Conservation (phyloP, 192 early-diverging fungal species). For the Backusella liffmaniae region DNA sequence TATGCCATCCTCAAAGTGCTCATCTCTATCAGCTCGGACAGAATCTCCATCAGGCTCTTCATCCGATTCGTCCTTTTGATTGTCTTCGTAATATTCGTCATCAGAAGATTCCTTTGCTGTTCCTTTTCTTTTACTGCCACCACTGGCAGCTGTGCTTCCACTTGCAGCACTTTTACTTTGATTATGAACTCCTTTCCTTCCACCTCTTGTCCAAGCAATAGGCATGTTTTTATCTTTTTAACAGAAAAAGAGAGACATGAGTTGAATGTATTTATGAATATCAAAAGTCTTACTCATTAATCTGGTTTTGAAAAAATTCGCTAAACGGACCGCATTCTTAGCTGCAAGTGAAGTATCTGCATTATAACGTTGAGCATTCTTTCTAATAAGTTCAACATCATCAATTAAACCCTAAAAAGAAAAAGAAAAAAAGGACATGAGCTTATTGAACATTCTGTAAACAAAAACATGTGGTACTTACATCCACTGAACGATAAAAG, state of each 20-base stretch:
- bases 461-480: conserved; percentile 9
- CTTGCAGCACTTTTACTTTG: conserved; percentile 32
- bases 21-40: conserved; percentile 5
- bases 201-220: conserved; percentile 30
- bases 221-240: conserved; percentile 33
- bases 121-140: conserved; percentile 17
- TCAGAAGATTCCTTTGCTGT: conserved; percentile 26
- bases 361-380: conserved; percentile 70
- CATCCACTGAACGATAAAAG: conserved; percentile 62
- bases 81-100: conserved; percentile 36
- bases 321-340: conserved; percentile 41
- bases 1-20: conserved; percentile 9
- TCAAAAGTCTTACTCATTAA: conserved; percentile 35
- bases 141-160: background rate
- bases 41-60: conserved; percentile 18
- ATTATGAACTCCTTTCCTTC: conserved; percentile 31
- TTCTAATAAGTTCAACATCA: conserved; percentile 62
- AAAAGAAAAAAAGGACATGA: background rate
- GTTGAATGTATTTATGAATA: background rate
- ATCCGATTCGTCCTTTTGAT: conserved; percentile 11
- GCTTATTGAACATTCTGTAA: background rate
- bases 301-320: conserved; percentile 43
- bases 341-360: conserved; percentile 45
- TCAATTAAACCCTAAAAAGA: conserved; percentile 56
- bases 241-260: background rate